Percentiles rank a stretch among this genome's conserved stretches.
Evolutionary conservation across 2,329 filamentous ascomycete species (phyloP).

Genomic region (Alternaria triticimaculans): DNA sequence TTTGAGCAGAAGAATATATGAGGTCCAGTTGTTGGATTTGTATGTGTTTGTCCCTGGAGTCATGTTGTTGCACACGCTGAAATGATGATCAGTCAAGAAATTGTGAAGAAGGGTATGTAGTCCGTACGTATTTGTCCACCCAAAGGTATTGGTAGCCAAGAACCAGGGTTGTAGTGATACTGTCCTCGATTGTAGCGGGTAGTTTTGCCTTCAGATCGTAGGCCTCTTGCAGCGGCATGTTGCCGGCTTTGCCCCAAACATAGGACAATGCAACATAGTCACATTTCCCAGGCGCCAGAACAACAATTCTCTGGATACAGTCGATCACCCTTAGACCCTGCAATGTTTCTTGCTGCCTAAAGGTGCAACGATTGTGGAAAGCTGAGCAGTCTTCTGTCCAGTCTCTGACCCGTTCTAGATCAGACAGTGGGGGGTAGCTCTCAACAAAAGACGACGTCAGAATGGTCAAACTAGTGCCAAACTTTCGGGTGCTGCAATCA

Average conservation of each 20-base stretch:
- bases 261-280: background rate
- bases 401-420: background rate
- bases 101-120: background rate
- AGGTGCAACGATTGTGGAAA: background rate
- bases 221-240: background rate
- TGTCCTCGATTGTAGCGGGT: background rate
- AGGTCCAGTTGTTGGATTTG: background rate
- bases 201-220: too few species aligned
- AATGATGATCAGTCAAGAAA: background rate
- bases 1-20: background rate
- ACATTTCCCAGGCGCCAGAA: background rate
- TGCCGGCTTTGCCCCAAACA: background rate
- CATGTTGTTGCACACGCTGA: background rate
- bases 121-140: background rate
- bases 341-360: background rate
- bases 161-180: background rate
- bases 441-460: too few species aligned
- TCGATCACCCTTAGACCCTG: background rate
- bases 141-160: background rate
- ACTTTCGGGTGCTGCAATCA: too few species aligned
- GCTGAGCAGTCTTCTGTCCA: background rate
- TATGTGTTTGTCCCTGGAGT: background rate
- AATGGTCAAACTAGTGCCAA: too few species aligned
- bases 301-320: background rate
- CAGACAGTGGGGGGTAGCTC: background rate